Evolutionary conservation across 1,284 basidiomycete genomes (phyloP), one percentile per base, ranked within the genome.

Genomic region (Moesziomyces antarcticus): DNA sequence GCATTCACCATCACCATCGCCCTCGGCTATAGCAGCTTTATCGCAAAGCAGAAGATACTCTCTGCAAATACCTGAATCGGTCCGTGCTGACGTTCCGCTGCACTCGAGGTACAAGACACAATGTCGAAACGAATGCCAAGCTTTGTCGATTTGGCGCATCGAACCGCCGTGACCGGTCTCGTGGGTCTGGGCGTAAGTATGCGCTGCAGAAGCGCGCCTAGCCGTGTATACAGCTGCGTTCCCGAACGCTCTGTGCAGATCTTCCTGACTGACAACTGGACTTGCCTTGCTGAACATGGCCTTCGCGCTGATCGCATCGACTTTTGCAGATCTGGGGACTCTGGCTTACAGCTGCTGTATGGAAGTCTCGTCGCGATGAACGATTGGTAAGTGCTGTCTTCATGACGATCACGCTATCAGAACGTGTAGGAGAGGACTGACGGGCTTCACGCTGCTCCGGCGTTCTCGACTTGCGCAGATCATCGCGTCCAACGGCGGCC

Each of bases 261-360:
- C 13, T 2, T 35, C 10, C 22, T 14, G 18, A 35, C 46, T 21
- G 11, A 11, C 24, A 18, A 18, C 18, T 35, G 14, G 20, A 10
- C 6, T 21, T n/a, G 24, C 24, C 7, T 18, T 27, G 0, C 21
- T 41, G 20, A 27, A 3, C 20, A 22, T 24, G n/a, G 4, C 18
- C 21, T 41, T 10, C 14, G 3, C 37, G 18, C 33, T 11, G n/a
- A 24, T 30, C 10, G 18, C 7, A 18, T 46, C 37, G 35, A 18
- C 1, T 7, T 10, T 6, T 18, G 14, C 50, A 81, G 79, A 56
- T 81, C 30, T 81, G 78, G 78, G 79, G 79, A 24, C 27, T 81
- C 25, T 81, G 79, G 79, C 75, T 80, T 33, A 81, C 78, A 41
- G 79, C 62, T 42, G 79, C 79, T 7, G 79, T 81, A 5, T 81